phyloP scores from a whole-genome alignment of 192 early-diverging fungal species.

The Umbelopsis vinacea region DNA sequence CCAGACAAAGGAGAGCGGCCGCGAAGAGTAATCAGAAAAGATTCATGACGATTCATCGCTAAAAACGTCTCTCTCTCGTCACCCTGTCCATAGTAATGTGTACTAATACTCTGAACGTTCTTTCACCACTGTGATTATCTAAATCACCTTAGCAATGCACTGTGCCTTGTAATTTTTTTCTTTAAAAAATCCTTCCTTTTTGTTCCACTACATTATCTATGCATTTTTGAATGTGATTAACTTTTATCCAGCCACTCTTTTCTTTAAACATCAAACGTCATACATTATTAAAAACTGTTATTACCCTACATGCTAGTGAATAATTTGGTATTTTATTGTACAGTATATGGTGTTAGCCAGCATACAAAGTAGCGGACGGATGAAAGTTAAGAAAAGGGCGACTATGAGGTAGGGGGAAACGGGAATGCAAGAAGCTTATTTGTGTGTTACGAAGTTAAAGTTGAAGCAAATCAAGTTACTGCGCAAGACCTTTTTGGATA shows the following conservation, averaged over 20 bases:
- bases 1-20: background rate
- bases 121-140: too few species aligned
- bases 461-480: slow-evolving; percentile 5
- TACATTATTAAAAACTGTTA: background rate
- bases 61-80: background rate
- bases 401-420: background rate
- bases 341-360: background rate
- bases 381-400: background rate
- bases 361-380: background rate
- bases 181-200: too few species aligned
- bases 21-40: slow-evolving; percentile 5
- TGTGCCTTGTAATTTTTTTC: too few species aligned
- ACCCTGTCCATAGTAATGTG: background rate
- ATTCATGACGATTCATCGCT: slow-evolving; percentile 15
- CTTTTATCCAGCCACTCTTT: too few species aligned
- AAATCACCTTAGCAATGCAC: too few species aligned
- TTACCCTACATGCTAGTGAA: background rate
- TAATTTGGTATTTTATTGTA: slow-evolving; percentile 1
- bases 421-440: background rate
- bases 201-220: too few species aligned
- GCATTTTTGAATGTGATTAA: too few species aligned
- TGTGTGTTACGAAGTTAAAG: background rate
- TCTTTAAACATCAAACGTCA: too few species aligned
- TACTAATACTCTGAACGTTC: background rate
- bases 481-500: slow-evolving; percentile 45